A percentile compares a stretch with the other conserved stretches of the same genome.
Evolutionary conservation across 2,329 filamentous ascomycete genomes (phyloP).

Genomic region (Ophiocordyceps sinensis): DNA sequence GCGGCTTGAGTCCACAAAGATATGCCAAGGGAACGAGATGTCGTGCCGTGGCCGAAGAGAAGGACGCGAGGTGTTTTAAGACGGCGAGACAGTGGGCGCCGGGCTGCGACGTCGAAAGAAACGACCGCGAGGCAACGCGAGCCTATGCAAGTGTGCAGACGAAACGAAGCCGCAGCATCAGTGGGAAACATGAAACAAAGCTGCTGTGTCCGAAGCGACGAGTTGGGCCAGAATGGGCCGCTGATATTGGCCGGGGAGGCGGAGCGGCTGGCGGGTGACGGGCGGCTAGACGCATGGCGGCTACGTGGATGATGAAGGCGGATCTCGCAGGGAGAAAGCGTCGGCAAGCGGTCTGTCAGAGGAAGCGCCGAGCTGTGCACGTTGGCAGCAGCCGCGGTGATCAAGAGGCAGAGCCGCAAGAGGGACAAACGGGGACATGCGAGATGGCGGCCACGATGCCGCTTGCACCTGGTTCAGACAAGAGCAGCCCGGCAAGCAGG

Average conservation of each 20-base stretch:
- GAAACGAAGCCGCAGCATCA: slow-evolving; percentile 13
- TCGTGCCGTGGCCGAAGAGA: slow-evolving; percentile 10
- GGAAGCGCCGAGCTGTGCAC: too few relatives aligned
- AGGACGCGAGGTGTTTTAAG: slow-evolving; percentile 8
- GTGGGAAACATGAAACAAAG: slow-evolving; percentile 33
- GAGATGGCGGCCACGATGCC: too few relatives aligned
- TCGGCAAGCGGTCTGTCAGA: not conserved
- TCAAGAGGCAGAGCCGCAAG: not conserved
- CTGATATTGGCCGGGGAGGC: slow-evolving; percentile 35
- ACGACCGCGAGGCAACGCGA: slow-evolving; percentile 3
- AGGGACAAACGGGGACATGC: too few relatives aligned
- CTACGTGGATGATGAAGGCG: not conserved
- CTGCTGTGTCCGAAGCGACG: slow-evolving; percentile 33
- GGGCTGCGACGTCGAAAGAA: not conserved
- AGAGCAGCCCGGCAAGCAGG: too few relatives aligned
- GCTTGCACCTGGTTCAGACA: too few relatives aligned
- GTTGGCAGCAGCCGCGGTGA: not conserved
- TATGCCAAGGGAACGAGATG: slow-evolving; percentile 8
- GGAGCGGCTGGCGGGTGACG: slow-evolving; percentile 1
- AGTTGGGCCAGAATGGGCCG: slow-evolving; percentile 23
- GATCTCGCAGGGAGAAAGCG: not conserved
- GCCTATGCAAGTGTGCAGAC: slow-evolving; percentile 4
- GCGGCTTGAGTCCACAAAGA: not conserved
- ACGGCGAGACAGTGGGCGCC: slow-evolving; percentile 1
- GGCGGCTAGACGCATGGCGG: slow-evolving; percentile 6